Conservation (phyloP, 345 rosid species). For the Microthlaspi erraticum region DNA sequence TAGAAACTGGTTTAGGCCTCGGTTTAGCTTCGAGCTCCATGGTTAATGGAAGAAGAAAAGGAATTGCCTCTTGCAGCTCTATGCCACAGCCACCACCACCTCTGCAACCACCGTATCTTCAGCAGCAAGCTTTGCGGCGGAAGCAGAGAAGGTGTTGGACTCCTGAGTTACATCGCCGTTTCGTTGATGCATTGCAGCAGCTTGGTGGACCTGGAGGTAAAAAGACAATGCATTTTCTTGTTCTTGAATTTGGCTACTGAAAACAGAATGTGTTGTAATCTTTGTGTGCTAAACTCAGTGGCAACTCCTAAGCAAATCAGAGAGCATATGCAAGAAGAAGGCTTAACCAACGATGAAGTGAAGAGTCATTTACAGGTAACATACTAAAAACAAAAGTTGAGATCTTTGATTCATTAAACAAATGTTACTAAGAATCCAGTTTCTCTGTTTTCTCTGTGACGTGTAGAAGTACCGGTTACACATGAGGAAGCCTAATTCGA, state of each 20-base stretch:
- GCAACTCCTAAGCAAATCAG: slow-evolving; percentile 98
- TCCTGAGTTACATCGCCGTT: slow-evolving; percentile 85
- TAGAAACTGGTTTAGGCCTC: slow-evolving; percentile 53
- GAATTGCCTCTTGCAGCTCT: slow-evolving; percentile 43
- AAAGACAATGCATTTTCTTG: not conserved
- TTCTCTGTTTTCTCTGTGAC: slow-evolving; percentile 10
- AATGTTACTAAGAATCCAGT: slow-evolving; percentile 14
- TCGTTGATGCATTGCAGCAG: slow-evolving; percentile 79
- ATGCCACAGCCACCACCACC: slow-evolving; percentile 42
- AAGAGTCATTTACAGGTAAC: slow-evolving; percentile 96
- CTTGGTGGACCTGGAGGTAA: slow-evolving; percentile 94
- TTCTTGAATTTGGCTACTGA: slow-evolving; percentile 25
- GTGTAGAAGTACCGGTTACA: slow-evolving; percentile 87
- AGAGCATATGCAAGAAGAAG: slow-evolving; percentile 94
- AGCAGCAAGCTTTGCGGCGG: slow-evolving; percentile 69
- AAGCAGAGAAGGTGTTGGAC: slow-evolving; percentile 98
- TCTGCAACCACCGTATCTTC: slow-evolving; percentile 46
- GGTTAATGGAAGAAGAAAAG: slow-evolving; percentile 49
- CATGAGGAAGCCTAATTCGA: slow-evolving; percentile 53
- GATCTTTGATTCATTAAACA: not conserved
- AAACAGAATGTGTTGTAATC: slow-evolving; percentile 9
- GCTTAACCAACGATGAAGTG: slow-evolving; percentile 96
- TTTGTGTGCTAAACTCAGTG: slow-evolving; percentile 52
- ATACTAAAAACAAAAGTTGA: not conserved
- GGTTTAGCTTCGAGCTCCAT: slow-evolving; percentile 49